A percentile compares a stretch with the other conserved stretches of the same genome.
phyloP scores from a whole-genome alignment of 371 early-diverging fungal species.

The Neoconidiobolus thromboides region DNA sequence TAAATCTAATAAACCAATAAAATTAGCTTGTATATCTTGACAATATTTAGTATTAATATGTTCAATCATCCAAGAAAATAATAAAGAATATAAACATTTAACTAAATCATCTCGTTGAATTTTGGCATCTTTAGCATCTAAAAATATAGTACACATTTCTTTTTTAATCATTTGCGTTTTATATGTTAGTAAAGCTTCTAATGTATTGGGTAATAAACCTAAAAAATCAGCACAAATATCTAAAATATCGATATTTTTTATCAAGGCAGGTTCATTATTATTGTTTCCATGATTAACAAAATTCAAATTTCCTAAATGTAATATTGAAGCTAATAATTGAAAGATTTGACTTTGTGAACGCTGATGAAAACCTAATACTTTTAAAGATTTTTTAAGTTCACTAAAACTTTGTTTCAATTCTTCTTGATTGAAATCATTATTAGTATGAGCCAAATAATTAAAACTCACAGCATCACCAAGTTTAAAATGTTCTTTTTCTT shows the following conservation, averaged over 20 bases:
- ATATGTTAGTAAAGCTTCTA: constrained; percentile 47
- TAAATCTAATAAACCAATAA: constrained; percentile 51
- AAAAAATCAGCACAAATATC: constrained; percentile 57
- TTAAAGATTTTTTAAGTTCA: constrained; percentile 50
- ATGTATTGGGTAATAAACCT: constrained; percentile 49
- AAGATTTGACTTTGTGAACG: constrained; percentile 47
- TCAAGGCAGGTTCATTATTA: constrained; percentile 23
- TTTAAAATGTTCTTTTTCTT: constrained; percentile 26
- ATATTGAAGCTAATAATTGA: constrained; percentile 51
- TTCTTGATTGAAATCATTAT: constrained; percentile 7
- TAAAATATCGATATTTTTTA: constrained; percentile 40
- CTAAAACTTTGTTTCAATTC: constrained; percentile 15
- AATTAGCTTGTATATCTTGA: constrained; percentile 35
- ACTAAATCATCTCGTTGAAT: constrained; percentile 64
- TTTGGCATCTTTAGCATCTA: constrained; percentile 41
- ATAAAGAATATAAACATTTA: constrained; percentile 49
- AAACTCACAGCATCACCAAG: constrained; percentile 28
- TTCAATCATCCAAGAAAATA: constrained; percentile 78
- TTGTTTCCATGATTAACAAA: constrained; percentile 19
- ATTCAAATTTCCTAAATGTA: constrained; percentile 65
- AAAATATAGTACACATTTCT: constrained; percentile 63
- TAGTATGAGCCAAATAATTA: constrained; percentile 27
- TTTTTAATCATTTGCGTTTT: constrained; percentile 36
- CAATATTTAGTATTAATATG: constrained; percentile 58
- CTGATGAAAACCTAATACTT: constrained; percentile 54